phyloP scores from a whole-genome alignment of 495 filamentous ascomycete genomes.

The Rusavskia elegans region DNA sequence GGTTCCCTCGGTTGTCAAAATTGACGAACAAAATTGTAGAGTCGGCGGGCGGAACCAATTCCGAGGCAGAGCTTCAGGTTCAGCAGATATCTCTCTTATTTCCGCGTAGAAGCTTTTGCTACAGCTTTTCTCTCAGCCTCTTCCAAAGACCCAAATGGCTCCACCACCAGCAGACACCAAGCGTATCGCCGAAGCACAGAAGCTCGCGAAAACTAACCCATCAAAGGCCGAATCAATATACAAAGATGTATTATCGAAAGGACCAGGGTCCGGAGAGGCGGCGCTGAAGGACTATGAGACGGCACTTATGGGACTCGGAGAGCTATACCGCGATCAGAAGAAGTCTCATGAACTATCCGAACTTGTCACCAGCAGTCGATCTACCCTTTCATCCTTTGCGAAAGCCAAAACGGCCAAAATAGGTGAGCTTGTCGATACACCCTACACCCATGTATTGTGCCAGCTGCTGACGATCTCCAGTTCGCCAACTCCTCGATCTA shows the following conservation, averaged over 20 bases:
- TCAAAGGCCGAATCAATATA: constrained; percentile 67
- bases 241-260: constrained; percentile 73
- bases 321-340: constrained; percentile 83
- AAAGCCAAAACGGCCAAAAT: constrained; percentile 98
- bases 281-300: constrained; percentile 78
- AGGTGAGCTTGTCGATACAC: constrained; percentile 49
- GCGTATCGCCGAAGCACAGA: constrained; percentile 71
- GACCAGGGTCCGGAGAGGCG: constrained; percentile 67
- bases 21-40: not conserved
- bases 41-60: not conserved
- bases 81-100: too few species aligned
- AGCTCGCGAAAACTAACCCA: constrained; percentile 61
- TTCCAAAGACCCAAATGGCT: constrained; percentile 20
- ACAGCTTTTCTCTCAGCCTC: not conserved
- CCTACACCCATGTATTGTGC: not conserved
- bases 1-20: not conserved
- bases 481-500: constrained; percentile 92
- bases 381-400: constrained; percentile 84
- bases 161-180: constrained; percentile 32
- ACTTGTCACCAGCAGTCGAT: constrained; percentile 77
- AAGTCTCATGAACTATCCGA: constrained; percentile 78
- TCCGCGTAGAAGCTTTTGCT: not conserved
- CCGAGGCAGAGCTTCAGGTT: too few species aligned
- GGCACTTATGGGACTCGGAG: constrained; percentile 69
- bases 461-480: constrained; percentile 28